Evolutionary conservation across 1,284 basidiomycete species (phyloP).

Genomic region (Cryptococcus neoformans): DNA sequence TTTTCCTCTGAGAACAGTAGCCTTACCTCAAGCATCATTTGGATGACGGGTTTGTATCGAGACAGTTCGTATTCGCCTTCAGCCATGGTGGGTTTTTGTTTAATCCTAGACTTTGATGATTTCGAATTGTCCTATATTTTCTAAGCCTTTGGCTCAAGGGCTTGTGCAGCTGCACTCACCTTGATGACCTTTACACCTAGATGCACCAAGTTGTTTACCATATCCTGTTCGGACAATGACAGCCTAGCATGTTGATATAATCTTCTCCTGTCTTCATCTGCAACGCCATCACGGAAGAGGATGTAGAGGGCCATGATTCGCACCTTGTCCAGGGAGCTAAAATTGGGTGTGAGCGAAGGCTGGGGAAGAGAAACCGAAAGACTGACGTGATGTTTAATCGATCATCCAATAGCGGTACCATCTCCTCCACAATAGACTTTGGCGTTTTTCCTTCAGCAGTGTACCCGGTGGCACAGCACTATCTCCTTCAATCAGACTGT

Average conservation of each 20-base stretch:
- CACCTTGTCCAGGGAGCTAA: conserved; percentile 85
- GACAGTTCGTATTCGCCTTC: conserved; percentile 96
- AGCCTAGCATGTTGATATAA: conserved; percentile 96
- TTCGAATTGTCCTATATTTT: conserved; percentile 58
- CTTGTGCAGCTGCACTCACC: conserved; percentile 55
- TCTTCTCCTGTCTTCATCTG: conserved; percentile 91
- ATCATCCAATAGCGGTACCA: conserved; percentile 94
- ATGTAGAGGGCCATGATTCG: conserved; percentile 97
- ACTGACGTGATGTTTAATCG: conserved; percentile 67
- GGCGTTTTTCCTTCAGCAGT: conserved; percentile 87
- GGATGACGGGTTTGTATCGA: conserved; percentile 83
- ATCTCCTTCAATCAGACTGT: conserved; percentile 4
- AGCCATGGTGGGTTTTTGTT: conserved; percentile 62
- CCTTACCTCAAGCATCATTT: conserved; percentile 62
- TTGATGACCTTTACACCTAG: conserved; percentile 82
- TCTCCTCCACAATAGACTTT: conserved; percentile 92
- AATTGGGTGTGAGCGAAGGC: neutral
- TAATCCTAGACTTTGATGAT: conserved; percentile 73
- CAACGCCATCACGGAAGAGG: conserved; percentile 92
- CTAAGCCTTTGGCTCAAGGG: conserved; percentile 33
- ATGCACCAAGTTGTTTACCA: conserved; percentile 80
- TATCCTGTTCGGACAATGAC: conserved; percentile 85
- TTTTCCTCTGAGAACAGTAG: too few relatives aligned
- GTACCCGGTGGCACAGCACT: conserved; percentile 84
- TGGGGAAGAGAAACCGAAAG: neutral